phyloP scores from a whole-genome alignment of 805 yeast species.

The Allodekkera sacchari region DNA sequence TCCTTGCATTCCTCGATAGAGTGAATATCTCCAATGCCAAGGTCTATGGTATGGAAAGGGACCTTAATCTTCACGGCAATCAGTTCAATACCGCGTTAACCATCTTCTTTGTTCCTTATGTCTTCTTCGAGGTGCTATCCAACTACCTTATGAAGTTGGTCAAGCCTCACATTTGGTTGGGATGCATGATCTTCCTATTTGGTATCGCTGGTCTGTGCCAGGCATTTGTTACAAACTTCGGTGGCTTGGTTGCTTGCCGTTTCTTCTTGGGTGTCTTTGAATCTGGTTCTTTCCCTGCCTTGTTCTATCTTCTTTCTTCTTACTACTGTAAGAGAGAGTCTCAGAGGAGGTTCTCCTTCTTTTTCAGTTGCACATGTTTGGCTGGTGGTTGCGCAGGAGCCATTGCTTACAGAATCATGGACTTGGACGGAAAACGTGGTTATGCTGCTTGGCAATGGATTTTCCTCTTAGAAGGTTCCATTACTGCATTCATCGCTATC shows the following conservation, averaged over 20 bases:
- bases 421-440: constrained; percentile 40
- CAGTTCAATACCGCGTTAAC: constrained; percentile 60
- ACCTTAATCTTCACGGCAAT: constrained; percentile 45
- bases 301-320: constrained; percentile 59
- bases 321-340: constrained; percentile 60
- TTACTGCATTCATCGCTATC: constrained; percentile 27
- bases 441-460: constrained; percentile 37
- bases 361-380: constrained; percentile 62
- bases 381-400: constrained; percentile 79
- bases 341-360: constrained; percentile 58
- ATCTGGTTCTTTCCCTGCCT: constrained; percentile 68
- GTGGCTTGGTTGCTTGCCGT: constrained; percentile 53
- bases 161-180: constrained; percentile 58
- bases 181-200: constrained; percentile 47
- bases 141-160: constrained; percentile 52
- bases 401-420: constrained; percentile 55
- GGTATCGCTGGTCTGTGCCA: constrained; percentile 57
- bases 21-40: constrained; percentile 79
- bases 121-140: constrained; percentile 57
- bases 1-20: constrained; percentile 71
- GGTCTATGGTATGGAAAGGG: constrained; percentile 55
- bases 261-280: constrained; percentile 61
- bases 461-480: constrained; percentile 31
- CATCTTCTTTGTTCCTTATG: constrained; percentile 64
- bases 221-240: constrained; percentile 54